phyloP scores from a whole-genome alignment of 108 stramenopile genomes.

The Nitzschia palea region DNA sequence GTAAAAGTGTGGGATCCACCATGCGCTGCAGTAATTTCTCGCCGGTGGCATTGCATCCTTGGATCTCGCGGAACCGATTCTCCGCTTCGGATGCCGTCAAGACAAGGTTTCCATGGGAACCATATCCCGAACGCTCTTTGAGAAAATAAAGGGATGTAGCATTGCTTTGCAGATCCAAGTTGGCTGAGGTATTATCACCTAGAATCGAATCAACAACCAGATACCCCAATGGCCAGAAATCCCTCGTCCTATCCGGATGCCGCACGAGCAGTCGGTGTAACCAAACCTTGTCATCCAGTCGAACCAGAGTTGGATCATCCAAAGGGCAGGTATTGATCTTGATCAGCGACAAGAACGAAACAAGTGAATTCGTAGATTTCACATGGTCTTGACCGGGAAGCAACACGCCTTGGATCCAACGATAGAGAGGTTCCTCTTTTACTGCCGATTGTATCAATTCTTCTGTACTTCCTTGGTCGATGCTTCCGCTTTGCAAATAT shows the following conservation, averaged over 20 bases:
- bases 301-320: conserved; percentile 60
- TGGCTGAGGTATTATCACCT: background rate
- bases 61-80: background rate
- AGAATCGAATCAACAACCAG: conserved; percentile 28
- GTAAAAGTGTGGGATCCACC: conserved; percentile 59
- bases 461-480: background rate
- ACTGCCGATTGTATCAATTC: background rate
- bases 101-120: conserved; percentile 72
- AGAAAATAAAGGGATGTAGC: conserved; percentile 43
- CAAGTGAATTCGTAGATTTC: background rate
- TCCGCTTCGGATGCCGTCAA: conserved; percentile 27
- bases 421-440: background rate
- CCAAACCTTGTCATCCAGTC: conserved; percentile 66
- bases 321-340: conserved; percentile 61
- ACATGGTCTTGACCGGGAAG: background rate
- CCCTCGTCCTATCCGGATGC: background rate
- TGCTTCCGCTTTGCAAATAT: conserved; percentile 2
- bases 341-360: conserved; percentile 29
- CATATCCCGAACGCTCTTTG: conserved; percentile 76
- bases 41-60: conserved; percentile 4
- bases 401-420: background rate
- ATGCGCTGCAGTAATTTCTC: conserved; percentile 57
- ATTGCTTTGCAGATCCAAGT: background rate
- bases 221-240: conserved; percentile 45
- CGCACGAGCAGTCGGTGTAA: conserved; percentile 46